phyloP scores from a whole-genome alignment of 1,284 basidiomycete species.

The Ceratobasidium sp. region DNA sequence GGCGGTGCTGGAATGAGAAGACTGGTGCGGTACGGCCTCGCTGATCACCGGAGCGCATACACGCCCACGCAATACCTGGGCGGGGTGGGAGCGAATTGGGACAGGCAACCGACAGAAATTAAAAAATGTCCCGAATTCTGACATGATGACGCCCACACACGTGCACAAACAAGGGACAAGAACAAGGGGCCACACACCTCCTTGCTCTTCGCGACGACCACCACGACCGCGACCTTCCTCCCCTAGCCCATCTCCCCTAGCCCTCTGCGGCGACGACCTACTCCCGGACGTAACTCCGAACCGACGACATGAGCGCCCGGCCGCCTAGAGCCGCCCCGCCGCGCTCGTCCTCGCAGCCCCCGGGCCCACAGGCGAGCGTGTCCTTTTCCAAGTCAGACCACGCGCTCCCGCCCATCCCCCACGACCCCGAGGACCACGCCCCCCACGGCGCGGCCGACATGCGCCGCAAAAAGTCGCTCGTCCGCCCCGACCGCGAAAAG shows the following conservation, averaged over 20 bases:
- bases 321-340: constrained; percentile 43
- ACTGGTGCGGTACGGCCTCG: no score
- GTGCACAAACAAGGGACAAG: no score
- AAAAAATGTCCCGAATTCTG: no score
- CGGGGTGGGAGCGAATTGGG: no score
- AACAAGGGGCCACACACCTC: no score
- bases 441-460: constrained; percentile 60
- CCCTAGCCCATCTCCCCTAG: not conserved
- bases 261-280: not conserved
- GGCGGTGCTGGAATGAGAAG: no score
- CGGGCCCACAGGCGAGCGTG: constrained; percentile 13
- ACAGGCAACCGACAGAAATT: no score
- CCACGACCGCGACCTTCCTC: not conserved
- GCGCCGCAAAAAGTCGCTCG: constrained; percentile 91
- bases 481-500: constrained; percentile 95
- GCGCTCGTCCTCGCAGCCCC: constrained; percentile 24
- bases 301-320: constrained; percentile 35
- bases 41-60: no score
- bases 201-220: no score
- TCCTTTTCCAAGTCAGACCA: constrained; percentile 27
- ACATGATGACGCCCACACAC: no score
- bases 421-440: constrained; percentile 53
- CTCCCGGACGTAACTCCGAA: not conserved
- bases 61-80: no score
- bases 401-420: constrained; percentile 14